Evolutionary conservation across 164 flowering plant species (phyloP), one percentile per base, ranked within the genome.

Genomic region (Cinnamomum micranthum): DNA sequence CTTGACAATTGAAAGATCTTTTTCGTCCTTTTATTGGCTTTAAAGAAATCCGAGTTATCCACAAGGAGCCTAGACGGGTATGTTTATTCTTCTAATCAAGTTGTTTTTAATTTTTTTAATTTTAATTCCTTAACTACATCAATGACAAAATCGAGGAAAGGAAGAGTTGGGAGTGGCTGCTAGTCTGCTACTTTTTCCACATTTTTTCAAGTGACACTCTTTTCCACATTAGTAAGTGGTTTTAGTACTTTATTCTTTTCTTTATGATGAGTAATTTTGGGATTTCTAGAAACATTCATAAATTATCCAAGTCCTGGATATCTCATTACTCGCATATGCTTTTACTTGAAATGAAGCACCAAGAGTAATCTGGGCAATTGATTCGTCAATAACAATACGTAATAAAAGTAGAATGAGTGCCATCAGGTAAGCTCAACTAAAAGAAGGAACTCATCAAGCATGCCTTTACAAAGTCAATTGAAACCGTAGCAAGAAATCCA

Each of bases 21-120:
- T 91, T 91, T 77, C 92, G 92, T 27, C 93, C 96, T 23, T 91
- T 91, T 77, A 85, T 86, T 77, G 96, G 96, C 62, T 91, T 86
- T 75, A 88, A 84, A 77, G 96, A 91, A 22, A 84, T 91, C 47
- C 88, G 81, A 86, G 88, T 91, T 77, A 78, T 91, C 73, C 92
- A 90, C 81, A 91, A 88, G 91, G 93, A 87, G 86, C 82, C 93
- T 23, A 86, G 93, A 79, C 85, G 77, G 66, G 96, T 90, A 87
- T 82, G 92, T 74, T 6, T 66, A 15, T 67, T 74, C 24, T 28
- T 58, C 66, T 66, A 55, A 15, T 55, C 60, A 27, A 59, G 69
- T 58, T 41, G 2, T 63, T 65, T 5, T 62, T 69, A 31, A 0
- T 4, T 13, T 31, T 3, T 23, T 62, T 55, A 15, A 20, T 3